phyloP scores from a whole-genome alignment of 371 early-diverging fungal genomes.

The Saksenaea vasiformis region DNA sequence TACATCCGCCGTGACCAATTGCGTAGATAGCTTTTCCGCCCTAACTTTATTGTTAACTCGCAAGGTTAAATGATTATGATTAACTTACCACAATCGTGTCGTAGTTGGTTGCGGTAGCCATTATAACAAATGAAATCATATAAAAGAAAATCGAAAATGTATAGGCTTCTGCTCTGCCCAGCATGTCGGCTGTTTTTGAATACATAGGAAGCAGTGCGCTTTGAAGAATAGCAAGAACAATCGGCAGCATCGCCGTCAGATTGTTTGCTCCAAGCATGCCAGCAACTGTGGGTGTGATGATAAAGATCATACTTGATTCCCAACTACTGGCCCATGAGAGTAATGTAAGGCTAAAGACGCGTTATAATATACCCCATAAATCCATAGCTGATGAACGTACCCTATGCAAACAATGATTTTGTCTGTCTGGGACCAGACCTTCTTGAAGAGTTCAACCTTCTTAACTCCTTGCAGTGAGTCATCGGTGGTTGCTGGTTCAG shows the following conservation, averaged over 20 bases:
- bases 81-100: constrained; percentile 23
- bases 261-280: constrained; percentile 16
- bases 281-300: constrained; percentile 7
- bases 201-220: constrained; percentile 29
- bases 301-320: constrained; percentile 16
- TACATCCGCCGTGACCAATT: constrained; percentile 35
- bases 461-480: background rate
- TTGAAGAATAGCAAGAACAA: constrained; percentile 18
- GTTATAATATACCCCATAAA: background rate
- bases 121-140: constrained; percentile 18
- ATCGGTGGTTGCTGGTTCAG: background rate
- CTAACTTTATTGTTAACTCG: constrained; percentile 9
- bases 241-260: constrained; percentile 12
- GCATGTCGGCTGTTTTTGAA: constrained; percentile 29
- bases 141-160: constrained; percentile 19
- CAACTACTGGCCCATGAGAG: constrained; percentile 29
- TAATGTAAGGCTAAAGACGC: constrained; percentile 13
- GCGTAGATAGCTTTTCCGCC: constrained; percentile 39
- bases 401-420: background rate
- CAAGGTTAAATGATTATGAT: background rate
- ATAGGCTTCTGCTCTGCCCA: constrained; percentile 27
- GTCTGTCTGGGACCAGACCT: background rate
- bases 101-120: constrained; percentile 23
- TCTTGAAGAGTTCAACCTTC: background rate
- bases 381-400: background rate